phyloP scores from a whole-genome alignment of 805 yeast species.

The Ogataea ganodermae region DNA sequence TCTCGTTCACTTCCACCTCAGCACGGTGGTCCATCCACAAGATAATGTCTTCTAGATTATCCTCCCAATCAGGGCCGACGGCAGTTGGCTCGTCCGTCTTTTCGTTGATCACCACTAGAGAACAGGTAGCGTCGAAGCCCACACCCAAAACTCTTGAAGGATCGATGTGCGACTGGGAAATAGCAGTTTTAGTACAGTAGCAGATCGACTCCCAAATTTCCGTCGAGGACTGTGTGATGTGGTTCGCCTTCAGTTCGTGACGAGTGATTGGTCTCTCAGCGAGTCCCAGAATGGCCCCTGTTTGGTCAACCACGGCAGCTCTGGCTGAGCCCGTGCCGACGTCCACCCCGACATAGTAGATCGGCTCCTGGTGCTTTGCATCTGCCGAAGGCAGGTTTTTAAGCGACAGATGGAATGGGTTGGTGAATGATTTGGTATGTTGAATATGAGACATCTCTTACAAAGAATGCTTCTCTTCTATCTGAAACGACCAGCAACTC shows the following conservation, averaged over 20 bases:
- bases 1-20: constrained; percentile 70
- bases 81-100: constrained; percentile 68
- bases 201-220: constrained; percentile 93
- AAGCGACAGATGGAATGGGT: constrained; percentile 39
- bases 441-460: constrained; percentile 16
- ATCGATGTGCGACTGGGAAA: constrained; percentile 74
- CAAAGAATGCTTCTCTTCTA: not conserved
- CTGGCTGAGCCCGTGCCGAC: constrained; percentile 98
- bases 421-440: constrained; percentile 33
- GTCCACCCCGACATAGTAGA: constrained; percentile 42
- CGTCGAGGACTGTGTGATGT: constrained; percentile 81
- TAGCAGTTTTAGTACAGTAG: constrained; percentile 73
- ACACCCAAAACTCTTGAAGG: constrained; percentile 74
- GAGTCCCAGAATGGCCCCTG: constrained; percentile 77
- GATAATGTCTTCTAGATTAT: constrained; percentile 76
- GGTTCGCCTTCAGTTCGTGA: constrained; percentile 70
- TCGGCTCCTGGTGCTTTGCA: constrained; percentile 26
- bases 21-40: constrained; percentile 99
- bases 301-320: constrained; percentile 84
- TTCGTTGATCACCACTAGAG: constrained; percentile 78
- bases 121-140: constrained; percentile 98
- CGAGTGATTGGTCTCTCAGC: constrained; percentile 79
- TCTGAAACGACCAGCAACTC: not conserved
- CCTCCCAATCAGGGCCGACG: constrained; percentile 88
- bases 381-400: constrained; percentile 26